A percentile compares a stretch with the other conserved stretches of the same genome.
Conservation (phyloP, 1,139 yeast genomes). For the Yamadazyma songkhlaensis region DNA sequence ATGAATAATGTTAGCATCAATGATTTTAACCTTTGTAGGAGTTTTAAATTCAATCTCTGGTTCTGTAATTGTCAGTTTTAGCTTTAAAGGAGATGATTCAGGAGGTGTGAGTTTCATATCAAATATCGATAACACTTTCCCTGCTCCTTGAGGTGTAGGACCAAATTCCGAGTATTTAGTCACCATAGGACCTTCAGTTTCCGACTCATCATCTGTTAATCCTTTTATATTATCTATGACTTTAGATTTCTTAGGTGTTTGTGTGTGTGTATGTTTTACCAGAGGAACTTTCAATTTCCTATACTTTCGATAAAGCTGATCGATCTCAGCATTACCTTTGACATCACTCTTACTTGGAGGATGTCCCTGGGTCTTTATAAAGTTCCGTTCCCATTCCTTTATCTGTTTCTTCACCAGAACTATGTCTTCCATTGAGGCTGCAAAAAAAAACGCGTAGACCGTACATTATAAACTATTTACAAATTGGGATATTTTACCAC, state of each 20-base stretch:
- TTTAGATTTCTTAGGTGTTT: conserved; percentile 1
- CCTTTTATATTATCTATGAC: conserved; percentile 9
- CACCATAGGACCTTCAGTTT: conserved; percentile 3
- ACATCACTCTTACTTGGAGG: conserved; percentile 55
- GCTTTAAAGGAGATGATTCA: conserved; percentile 40
- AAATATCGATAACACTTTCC: conserved; percentile 64
- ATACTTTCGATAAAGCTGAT: conserved; percentile 44
- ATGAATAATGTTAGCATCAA: conserved; percentile 7
- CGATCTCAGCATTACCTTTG: conserved; percentile 42
- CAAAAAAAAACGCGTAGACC: conserved; percentile 1
- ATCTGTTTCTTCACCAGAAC: conserved; percentile 30
- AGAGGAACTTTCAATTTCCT: conserved; percentile 14
- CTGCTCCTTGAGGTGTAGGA: conserved; percentile 76
- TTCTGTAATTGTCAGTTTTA: no score
- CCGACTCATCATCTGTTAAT: conserved; percentile 9
- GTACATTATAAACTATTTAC: conserved; percentile 1
- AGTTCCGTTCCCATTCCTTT: conserved; percentile 62
- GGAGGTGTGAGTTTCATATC: conserved; percentile 51
- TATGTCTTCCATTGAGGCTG: conserved; percentile 4
- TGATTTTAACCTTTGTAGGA: conserved; percentile 26
- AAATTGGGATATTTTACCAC: background rate
- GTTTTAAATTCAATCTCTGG: conserved; percentile 36
- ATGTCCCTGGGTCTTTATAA: conserved; percentile 39
- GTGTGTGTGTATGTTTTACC: no score
- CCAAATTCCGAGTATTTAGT: conserved; percentile 45